Evolutionary conservation across 306 rosid species (phyloP), one percentile per base, ranked within the genome.

Genomic region (Malus fusca): DNA sequence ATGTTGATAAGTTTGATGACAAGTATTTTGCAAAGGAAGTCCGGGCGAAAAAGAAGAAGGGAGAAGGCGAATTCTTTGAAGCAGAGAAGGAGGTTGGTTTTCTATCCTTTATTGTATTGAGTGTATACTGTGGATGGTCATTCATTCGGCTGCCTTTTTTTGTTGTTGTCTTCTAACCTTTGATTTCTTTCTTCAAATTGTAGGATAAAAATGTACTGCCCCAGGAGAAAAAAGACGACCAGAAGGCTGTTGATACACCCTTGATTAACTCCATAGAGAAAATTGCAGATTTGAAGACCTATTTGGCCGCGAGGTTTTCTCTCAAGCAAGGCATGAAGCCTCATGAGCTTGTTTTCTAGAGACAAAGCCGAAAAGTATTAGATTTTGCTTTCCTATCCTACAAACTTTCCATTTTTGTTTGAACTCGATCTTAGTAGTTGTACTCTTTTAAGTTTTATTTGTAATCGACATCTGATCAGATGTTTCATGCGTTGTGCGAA

Each of bases 151-250:
- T 1, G 18, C 10, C 64, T 11, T 6, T 63, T 25, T 68, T 33
- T 61, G 19, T 26, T 23, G 35, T 14, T 44, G 48, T 42, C 22
- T 66, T 79, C 26, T 22, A 19, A 25, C 66, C 21, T 46, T 31
- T 66, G 74, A 42, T 44, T 63, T 74, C 25, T 37, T 28, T 56
- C 19, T 44, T 46, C 14, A 22, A 28, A 74, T 72, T 78, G 66
- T 60, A 90, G 96, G 96, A 88, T 75, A 90, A 86, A 68, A 84
- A 66, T 25, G 84, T 43, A 15, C 85, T 90, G 63, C 90, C 96
- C 28, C 92, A 88, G 52, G 84, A 81, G 88, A 90, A 85, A 76
- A 90, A 90, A 43, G 96, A 90, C 40, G 92, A 90, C 60, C 96
- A 90, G 77, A 90, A 90, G 76, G 62, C 80, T 1, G 86, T 90